Base-by-base conservation (phyloP, 2,329 filamentous ascomycete species). In the Arthrobotrys sphaeroides region DNA sequence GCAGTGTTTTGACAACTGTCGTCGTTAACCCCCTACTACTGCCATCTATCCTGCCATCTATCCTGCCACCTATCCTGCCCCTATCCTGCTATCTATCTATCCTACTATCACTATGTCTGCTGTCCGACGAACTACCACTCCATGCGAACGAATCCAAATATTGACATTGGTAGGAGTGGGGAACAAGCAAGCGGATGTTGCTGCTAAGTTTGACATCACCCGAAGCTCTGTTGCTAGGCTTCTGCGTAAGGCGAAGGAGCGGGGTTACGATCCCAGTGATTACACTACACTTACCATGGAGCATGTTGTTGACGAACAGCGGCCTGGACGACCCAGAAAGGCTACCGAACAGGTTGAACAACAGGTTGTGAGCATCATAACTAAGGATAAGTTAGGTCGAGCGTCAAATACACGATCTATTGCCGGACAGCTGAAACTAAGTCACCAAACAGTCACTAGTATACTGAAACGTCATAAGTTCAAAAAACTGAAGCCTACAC, bases 401-500 rank as follows among this genome's bases (percentile, higher is more conserved):
- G 28, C 40, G 5, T 4, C 40, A 6, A 43, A 43, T 18, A 43
- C 40, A 5, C 40, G 40, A 6, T 5, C 40, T 4, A 43, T 43
- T 43, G 40, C 40, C n/a, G 40, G 40, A 5, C 5, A 18, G n/a
- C 12, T 43, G 40, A 18, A 18, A n/a, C 5, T 43, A 13, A 43
- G 40, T 13, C 40, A 43, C 13, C 40, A 43, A 43, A 43, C 40
- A 5, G 40, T 43, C 12, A 18, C 5, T 18, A n/a, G 5, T n/a
- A 18, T 43, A 13, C 40, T 43, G 40, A 43, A 43, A 43, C n/a
- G n/a, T n/a, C n/a, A n/a, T n/a, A n/a, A n/a, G 16, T 13, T 13
- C 40, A 43, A n/a, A 80, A 79, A 47, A 53, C 65, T 45, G 40
- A 66, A 24, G 53, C 40, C 5, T 6, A 18, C 40, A 5, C 40